Evolutionary conservation across 306 rosid genomes (phyloP).

Genomic region (Herpetospermum pedunculosum): DNA sequence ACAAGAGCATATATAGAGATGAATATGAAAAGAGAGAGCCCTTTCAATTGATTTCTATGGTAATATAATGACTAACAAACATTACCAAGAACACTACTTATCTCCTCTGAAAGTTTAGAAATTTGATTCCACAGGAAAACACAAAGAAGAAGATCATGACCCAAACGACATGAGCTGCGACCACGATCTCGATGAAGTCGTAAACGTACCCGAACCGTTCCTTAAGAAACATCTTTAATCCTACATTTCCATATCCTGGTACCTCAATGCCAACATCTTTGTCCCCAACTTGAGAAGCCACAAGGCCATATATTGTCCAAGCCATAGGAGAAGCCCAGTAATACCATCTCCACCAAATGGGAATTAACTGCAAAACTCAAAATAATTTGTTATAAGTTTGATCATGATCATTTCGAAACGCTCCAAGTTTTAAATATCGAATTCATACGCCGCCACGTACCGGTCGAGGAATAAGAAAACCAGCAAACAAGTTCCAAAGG

Average conservation of each 20-base stretch:
- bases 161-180: constrained; percentile 29
- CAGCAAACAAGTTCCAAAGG: constrained; percentile 32
- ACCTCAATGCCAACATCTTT: constrained; percentile 6
- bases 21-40: too few relatives aligned
- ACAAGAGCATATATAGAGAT: too few relatives aligned
- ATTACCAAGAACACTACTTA: too few relatives aligned
- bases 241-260: constrained; percentile 15
- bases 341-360: constrained; percentile 49
- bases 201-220: constrained; percentile 26
- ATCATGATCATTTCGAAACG: background rate
- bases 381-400: background rate
- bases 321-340: constrained; percentile 35
- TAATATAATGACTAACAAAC: too few relatives aligned
- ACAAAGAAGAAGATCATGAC: constrained; percentile 34
- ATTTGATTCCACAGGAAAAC: constrained; percentile 51
- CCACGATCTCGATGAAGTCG: constrained; percentile 31
- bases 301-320: constrained; percentile 35
- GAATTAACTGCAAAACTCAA: constrained; percentile 26
- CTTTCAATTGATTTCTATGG: too few relatives aligned
- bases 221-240: constrained; percentile 26
- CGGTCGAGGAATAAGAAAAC: constrained; percentile 26
- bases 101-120: constrained; percentile 46
- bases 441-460: constrained; percentile 4
- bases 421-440: background rate
- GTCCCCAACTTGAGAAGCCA: constrained; percentile 27